A percentile compares a stretch with the other conserved stretches of the same genome.
phyloP scores from a whole-genome alignment of 257 asterid species.

The Euphrasia confusa region DNA sequence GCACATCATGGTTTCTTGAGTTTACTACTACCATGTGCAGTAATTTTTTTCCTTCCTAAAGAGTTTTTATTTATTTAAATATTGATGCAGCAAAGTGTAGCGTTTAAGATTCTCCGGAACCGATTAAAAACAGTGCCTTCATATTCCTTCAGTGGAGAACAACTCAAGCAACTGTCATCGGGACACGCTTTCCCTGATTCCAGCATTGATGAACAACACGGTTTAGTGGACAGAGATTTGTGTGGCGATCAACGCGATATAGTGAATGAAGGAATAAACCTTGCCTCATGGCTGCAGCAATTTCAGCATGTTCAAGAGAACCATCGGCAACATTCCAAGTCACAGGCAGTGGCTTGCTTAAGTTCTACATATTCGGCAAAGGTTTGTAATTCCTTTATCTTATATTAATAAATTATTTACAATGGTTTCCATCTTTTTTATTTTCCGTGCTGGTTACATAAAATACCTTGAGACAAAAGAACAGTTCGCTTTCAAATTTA shows the following conservation, averaged over 20 bases:
- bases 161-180: slow-evolving; percentile 38
- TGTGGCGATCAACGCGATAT: slow-evolving; percentile 36
- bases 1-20: not conserved
- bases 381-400: slow-evolving; percentile 41
- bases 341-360: slow-evolving; percentile 43
- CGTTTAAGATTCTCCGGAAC: slow-evolving; percentile 89
- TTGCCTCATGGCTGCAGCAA: slow-evolving; percentile 57
- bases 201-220: slow-evolving; percentile 37
- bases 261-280: slow-evolving; percentile 56
- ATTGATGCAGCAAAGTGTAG: slow-evolving; percentile 87
- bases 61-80: not conserved
- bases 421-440: too few species aligned
- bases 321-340: slow-evolving; percentile 59
- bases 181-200: slow-evolving; percentile 42
- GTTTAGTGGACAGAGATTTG: slow-evolving; percentile 51
- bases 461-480: too few species aligned
- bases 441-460: too few species aligned
- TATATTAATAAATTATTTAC: not conserved
- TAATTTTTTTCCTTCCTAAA: not conserved
- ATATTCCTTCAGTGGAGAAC: slow-evolving; percentile 66
- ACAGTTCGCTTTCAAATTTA: too few species aligned
- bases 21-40: not conserved
- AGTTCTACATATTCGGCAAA: slow-evolving; percentile 46
- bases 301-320: slow-evolving; percentile 73
- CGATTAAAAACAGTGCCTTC: slow-evolving; percentile 88